Base-by-base conservation (phyloP, 257 asterid species). In the Petrea volubilis region DNA sequence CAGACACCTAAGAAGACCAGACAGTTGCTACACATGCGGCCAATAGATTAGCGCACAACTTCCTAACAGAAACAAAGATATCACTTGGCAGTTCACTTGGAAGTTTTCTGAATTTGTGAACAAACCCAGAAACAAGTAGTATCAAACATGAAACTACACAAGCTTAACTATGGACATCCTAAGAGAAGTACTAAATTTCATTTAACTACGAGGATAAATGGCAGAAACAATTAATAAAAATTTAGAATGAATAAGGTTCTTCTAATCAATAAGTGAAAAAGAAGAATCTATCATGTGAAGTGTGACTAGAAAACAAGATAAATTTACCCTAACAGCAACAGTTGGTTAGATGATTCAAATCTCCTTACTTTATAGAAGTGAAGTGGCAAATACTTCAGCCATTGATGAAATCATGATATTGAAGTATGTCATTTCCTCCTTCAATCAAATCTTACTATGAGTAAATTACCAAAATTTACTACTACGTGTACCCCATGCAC, bases 61-160 rank as follows among this genome's bases (percentile, higher is more conserved):
- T 41, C 59, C 76, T 56, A 33, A 57, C 17, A 24, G 28, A 51
- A 41, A 74, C 44, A 78, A 51, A 13, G 23, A 57, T 40, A 57
- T 57, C 46, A 43, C 44, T 25, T 47, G 60, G 44, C 33, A 20
- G 47, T 36, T 47, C 46, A 17, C 50, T n/a, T 31, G 24, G 17
- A 63, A 62, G 18, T 13, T 34, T 14, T 31, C 18, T 4, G 24
- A 14, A 46, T 15, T 14, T 6, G 6, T 20, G 47, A 43, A 0
- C 15, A 60, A 27, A 18, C 12, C 10, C 38, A 60, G 14, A 28
- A 53, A 69, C 2, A 29, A 31, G 23, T 5, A 68, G 20, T 29
- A 43, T 34, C 52, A 5, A 31, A 24, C 31, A 53, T n/a, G 21
- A 53, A 57, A 50, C 29, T 53, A 31, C 8, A 41, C 23, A 23